Evolutionary conservation across 2,329 filamentous ascomycete genomes (phyloP), one percentile per base, ranked within the genome.

Genomic region (Elsinoe ampelina): DNA sequence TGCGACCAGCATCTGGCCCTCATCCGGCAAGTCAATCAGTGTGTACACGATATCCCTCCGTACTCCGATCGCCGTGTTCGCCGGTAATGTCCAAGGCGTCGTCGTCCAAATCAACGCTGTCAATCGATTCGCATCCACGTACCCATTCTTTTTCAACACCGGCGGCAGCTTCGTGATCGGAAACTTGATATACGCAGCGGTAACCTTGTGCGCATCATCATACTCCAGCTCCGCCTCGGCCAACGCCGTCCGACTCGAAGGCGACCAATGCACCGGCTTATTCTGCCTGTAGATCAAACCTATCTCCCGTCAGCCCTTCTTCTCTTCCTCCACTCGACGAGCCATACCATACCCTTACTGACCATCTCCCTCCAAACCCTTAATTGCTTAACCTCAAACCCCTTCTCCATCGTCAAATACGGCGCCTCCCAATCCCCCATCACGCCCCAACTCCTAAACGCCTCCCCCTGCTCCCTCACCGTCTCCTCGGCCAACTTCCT

Each of bases 31-130:
- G 56, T 77, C 74, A 36, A 95, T 74, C 17, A 95, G 71, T 3
- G 77, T 77, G 68, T 97, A 98, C 42, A 82, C 75, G 59, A 97
- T 72, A 38, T 87, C 82, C 5, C 80, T 75, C 64, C 89, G 83
- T 35, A 97, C 79, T 2, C 89, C 91, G 68, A 98, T 90, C 0
- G 89, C 91, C 67, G 83, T 83, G 68, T 98, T 98, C 1, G 92
- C 91, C 0, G 93, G 92, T 4, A 98, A 75, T 0, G 93, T 98
- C 93, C 93, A 98, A 0, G 93, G 93, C 0, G 93, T 98, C 0
- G 93, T 98, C 1, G 93, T 98, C 93, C 93, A 98, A 54, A 97
- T 88, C n/a, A 93, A 79, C n/a, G 87, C 89, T 68, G 80, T 86
- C 10, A 96, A 67, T 4, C 76, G 72, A 3, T 77, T 76, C 5